phyloP scores from a whole-genome alignment of 78 protist species.

The Dictyostelium purpureum region DNA sequence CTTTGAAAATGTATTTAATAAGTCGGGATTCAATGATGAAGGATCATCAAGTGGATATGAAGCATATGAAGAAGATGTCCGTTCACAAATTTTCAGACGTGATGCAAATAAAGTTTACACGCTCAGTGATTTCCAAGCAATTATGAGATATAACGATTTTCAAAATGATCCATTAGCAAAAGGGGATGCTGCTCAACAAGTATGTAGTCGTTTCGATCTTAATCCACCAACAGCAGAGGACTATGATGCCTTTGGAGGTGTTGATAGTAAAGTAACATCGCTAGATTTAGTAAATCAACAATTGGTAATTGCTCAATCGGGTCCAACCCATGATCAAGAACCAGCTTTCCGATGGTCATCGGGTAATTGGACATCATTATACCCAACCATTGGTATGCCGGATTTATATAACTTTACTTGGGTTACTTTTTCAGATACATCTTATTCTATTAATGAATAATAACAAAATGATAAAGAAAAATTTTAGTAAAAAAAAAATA shows the following conservation, averaged over 20 bases:
- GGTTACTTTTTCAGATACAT: constrained; percentile 18
- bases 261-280: constrained; percentile 61
- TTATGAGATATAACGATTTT: constrained; percentile 90
- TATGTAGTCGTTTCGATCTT: constrained; percentile 84
- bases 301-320: constrained; percentile 30
- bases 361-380: background rate
- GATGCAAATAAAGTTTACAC: constrained; percentile 69
- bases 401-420: constrained; percentile 30
- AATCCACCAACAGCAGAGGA: constrained; percentile 7
- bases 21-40: constrained; percentile 79
- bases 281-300: background rate
- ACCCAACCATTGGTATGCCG: constrained; percentile 62
- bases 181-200: constrained; percentile 84
- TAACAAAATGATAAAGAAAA: background rate
- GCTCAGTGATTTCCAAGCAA: constrained; percentile 47
- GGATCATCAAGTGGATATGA: background rate
- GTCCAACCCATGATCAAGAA: constrained; percentile 72
- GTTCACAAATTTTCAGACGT: constrained; percentile 76
- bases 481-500: background rate
- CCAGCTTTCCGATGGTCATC: constrained; percentile 57
- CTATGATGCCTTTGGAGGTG: constrained; percentile 63
- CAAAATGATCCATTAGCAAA: constrained; percentile 82
- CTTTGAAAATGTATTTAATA: constrained; percentile 65
- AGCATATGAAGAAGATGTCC: constrained; percentile 68
- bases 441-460: background rate